Percentiles rank a stretch among this genome's conserved stretches.
These are phyloP conservation scores for Aphanomyces astaci DNA, from an alignment of 352 stramenopile species.

Conservation along the genomic window DNA sequence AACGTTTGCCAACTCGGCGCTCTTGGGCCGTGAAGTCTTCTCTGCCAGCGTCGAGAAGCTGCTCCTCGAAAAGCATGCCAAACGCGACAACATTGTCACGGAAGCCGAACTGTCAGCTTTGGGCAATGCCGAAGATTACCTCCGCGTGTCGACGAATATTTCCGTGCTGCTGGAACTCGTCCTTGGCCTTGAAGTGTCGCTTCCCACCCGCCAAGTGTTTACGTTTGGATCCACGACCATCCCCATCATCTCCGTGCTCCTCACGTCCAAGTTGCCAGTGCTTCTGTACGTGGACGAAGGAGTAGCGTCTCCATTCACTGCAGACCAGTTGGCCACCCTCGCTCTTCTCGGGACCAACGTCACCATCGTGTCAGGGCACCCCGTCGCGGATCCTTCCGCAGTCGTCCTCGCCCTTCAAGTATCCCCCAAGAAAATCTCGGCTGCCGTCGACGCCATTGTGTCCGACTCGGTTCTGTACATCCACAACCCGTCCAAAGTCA, in stretches of 20 bases:
- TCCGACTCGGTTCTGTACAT: constrained; percentile 23
- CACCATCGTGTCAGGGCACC: background rate
- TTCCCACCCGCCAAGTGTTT: constrained; percentile 20
- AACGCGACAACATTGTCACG: background rate
- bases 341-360: constrained; percentile 3
- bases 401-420: constrained; percentile 11
- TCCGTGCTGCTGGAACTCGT: constrained; percentile 17
- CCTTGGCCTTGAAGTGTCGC: background rate
- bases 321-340: constrained; percentile 7
- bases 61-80: constrained; percentile 10
- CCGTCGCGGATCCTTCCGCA: background rate
- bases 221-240: constrained; percentile 20
- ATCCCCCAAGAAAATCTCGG: background rate
- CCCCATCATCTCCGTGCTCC: constrained; percentile 19
- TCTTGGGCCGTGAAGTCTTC: constrained; percentile 20
- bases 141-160: constrained; percentile 22
- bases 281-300: constrained; percentile 21
- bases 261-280: constrained; percentile 8
- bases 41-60: constrained; percentile 8
- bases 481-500: constrained; percentile 25
- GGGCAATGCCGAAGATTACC: constrained; percentile 21
- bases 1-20: constrained; percentile 21
- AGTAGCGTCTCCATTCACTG: background rate
- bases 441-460: constrained; percentile 23
- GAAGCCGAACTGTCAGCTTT: constrained; percentile 15